A percentile compares a stretch with the other conserved stretches of the same genome.
These are phyloP conservation scores for Elaeis guineensis DNA, from an alignment of 176 grass and related monocot species.

Conservation along the genomic window DNA sequence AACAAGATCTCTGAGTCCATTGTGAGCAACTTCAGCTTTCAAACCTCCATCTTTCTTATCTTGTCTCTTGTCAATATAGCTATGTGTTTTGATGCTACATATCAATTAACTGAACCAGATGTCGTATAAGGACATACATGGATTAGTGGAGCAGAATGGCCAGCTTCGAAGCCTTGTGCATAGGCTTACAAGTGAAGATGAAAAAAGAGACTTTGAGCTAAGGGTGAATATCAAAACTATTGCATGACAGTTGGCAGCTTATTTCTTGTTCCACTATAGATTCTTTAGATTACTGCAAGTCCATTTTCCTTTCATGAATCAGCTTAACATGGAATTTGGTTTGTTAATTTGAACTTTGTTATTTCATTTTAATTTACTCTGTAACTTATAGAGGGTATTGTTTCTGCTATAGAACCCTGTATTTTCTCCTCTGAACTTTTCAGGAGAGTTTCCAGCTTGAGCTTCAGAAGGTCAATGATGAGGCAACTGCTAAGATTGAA, in stretches of 20 bases:
- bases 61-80: no score
- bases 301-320: no score
- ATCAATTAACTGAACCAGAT: slow-evolving; percentile 34
- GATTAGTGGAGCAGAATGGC: slow-evolving; percentile 86
- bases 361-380: no score
- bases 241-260: no score
- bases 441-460: slow-evolving; percentile 78
- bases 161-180: slow-evolving; percentile 73
- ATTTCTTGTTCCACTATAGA: no score
- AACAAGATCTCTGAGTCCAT: slow-evolving; percentile 8
- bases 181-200: slow-evolving; percentile 53
- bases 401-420: no score
- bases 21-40: slow-evolving; percentile 28
- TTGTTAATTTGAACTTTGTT: no score
- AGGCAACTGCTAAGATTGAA: slow-evolving; percentile 63
- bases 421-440: slow-evolving; percentile 18
- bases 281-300: no score
- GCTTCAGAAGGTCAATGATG: slow-evolving; percentile 55
- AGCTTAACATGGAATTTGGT: no score
- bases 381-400: no score
- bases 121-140: slow-evolving; percentile 78
- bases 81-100: no score
- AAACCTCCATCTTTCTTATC: neutral
- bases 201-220: slow-evolving; percentile 71
- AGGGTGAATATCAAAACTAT: slow-evolving; percentile 29